Evolutionary conservation across 2,329 filamentous ascomycete genomes (phyloP).

Genomic region (Chaetothyriales sp.): DNA sequence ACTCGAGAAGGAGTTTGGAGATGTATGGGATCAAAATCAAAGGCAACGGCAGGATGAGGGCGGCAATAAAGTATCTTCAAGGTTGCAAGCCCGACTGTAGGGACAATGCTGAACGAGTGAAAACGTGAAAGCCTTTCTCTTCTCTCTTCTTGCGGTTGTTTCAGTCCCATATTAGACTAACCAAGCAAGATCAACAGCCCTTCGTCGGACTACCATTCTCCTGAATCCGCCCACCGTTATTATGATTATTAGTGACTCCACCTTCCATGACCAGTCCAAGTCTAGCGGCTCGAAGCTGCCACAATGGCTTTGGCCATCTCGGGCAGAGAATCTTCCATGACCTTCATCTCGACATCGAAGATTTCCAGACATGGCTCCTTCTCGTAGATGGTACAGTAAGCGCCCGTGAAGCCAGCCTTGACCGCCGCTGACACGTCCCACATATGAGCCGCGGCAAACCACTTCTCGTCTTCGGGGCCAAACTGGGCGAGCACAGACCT

Average conservation of each 20-base stretch:
- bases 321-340: slow-evolving; percentile 33
- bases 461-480: slow-evolving; percentile 21
- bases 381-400: slow-evolving; percentile 42
- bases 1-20: not conserved
- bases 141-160: too few species aligned
- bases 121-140: too few species aligned
- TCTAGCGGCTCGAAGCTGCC: not conserved
- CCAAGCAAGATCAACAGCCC: too few species aligned
- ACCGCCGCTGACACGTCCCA: slow-evolving; percentile 45
- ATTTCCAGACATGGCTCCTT: slow-evolving; percentile 38
- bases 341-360: slow-evolving; percentile 41
- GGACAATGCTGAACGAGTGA: too few species aligned
- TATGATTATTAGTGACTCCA: too few species aligned
- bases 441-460: slow-evolving; percentile 48
- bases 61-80: too few species aligned
- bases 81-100: too few species aligned
- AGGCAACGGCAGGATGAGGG: too few species aligned
- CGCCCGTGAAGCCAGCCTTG: slow-evolving; percentile 38
- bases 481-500: slow-evolving; percentile 31
- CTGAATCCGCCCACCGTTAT: too few species aligned
- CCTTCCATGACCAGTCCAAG: too few species aligned
- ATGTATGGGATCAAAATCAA: not conserved
- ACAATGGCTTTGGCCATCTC: slow-evolving; percentile 33
- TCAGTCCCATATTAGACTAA: too few species aligned
- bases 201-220: too few species aligned